A percentile compares a stretch with the other conserved stretches of the same genome.
phyloP scores from a whole-genome alignment of 768 basidiomycete genomes.

The Guyanaporus albipodus region DNA sequence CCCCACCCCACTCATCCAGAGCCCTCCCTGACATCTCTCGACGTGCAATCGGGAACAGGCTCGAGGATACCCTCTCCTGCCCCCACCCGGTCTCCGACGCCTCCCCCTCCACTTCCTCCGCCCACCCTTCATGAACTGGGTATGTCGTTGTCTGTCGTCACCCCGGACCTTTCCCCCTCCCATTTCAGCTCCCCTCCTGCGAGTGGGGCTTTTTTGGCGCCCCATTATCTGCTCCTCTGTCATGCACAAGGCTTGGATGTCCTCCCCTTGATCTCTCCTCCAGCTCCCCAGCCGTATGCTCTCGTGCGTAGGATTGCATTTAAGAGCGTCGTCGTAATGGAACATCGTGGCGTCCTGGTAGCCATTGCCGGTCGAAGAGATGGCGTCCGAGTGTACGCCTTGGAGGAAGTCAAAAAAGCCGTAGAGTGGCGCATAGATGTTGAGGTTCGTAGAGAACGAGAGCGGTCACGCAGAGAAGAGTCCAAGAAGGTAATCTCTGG shows the following conservation, averaged over 20 bases:
- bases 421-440: conserved; percentile 87
- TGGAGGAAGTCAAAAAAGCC: conserved; percentile 81
- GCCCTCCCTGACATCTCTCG: conserved; percentile 24
- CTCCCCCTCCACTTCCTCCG: conserved; percentile 67
- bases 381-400: conserved; percentile 83
- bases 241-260: conserved; percentile 86
- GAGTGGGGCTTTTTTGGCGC: conserved; percentile 75
- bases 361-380: conserved; percentile 85
- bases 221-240: conserved; percentile 79
- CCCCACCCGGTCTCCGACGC: conserved; percentile 53
- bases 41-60: conserved; percentile 31
- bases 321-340: conserved; percentile 89
- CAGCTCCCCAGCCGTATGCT: conserved; percentile 72
- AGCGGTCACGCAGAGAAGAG: conserved; percentile 64
- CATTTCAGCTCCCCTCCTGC: conserved; percentile 75
- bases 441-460: conserved; percentile 70
- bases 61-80: conserved; percentile 56
- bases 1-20: conserved; percentile 36
- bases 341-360: conserved; percentile 85
- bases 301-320: conserved; percentile 78
- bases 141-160: conserved; percentile 63
- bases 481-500: conserved; percentile 48
- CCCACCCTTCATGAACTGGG: conserved; percentile 76
- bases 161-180: conserved; percentile 64
- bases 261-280: conserved; percentile 72